Evolutionary conservation across 345 rosid species (phyloP), one percentile per base, ranked within the genome.

Genomic region (Erodium maritimum): DNA sequence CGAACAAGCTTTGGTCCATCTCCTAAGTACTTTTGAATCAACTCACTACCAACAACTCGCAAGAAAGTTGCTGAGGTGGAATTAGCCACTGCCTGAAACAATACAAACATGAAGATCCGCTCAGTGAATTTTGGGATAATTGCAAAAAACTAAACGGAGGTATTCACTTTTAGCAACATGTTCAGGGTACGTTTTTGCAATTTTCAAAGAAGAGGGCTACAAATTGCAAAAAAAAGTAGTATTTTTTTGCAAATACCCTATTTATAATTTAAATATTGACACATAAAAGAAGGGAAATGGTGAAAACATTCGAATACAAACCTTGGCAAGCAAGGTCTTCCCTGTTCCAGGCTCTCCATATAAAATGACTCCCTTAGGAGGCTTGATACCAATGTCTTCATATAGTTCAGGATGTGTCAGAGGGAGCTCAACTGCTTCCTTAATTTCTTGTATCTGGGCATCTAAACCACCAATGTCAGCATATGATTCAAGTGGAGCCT

Each of bases 321-420:
- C 99, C 96, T 94, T 94, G 14, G 99, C 99, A 56, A 94, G 97
- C 65, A 94, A 71, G 23, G 99, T 94, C 75, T 90, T 94, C 61
- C 99, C 99, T n/a, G 99, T 94, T 12, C 99, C 99, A 54, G 97
- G 99, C 65, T 87, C 99, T 66, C 99, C 99, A 73, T 90, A 94
- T 78, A 94, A 76, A 42, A 94, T 94, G 52, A 94, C 99, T 58
- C 99, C 99, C 75, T 94, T 94, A 0, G 99, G 99, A 37, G 99
- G 99, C 67, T 85, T 94, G 65, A 94, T 94, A 65, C 99, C 99
- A 34, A 94, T 94, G 64, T 94, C 99, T 79, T 94, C 99, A 62
- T 94, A 94, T 54, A 94, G 71, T 69, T 94, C 99, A 20, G 99
- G 99, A 73, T 94, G 99, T 65, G 99, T 94, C 0, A 94, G 65